Percentiles rank a stretch among this genome's conserved stretches.
These are phyloP conservation scores for Xenoacremonium recifei DNA, from an alignment of 2,329 filamentous ascomycete species.

Conservation along the genomic window DNA sequence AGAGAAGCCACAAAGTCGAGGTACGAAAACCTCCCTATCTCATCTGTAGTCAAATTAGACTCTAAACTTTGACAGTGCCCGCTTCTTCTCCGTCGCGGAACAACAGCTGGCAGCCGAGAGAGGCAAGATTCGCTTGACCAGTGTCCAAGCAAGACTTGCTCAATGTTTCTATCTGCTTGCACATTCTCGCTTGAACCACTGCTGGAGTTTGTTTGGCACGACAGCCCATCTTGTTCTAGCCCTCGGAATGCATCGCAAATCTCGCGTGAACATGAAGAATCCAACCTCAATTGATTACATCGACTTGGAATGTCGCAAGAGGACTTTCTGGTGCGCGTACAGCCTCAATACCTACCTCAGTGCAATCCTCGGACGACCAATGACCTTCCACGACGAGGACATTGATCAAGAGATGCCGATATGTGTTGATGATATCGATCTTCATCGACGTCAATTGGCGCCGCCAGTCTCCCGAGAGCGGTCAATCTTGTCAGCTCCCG, in stretches of 20 bases:
- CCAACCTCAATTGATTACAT: constrained; percentile 27
- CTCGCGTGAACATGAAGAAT: constrained; percentile 8
- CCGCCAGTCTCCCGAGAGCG: not conserved
- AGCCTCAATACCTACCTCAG: constrained; percentile 64
- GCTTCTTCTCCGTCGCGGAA: constrained; percentile 33
- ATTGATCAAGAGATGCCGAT: constrained; percentile 61
- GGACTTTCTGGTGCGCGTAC: constrained; percentile 64
- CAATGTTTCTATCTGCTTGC: constrained; percentile 45
- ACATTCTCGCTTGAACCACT: constrained; percentile 45
- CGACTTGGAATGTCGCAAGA: constrained; percentile 37
- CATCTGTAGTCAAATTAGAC: not conserved
- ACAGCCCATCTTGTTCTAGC: constrained; percentile 36
- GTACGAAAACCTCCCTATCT: not conserved
- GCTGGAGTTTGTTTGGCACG: constrained; percentile 46
- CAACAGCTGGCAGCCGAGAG: constrained; percentile 37
- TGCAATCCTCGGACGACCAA: constrained; percentile 58
- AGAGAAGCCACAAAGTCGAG: not conserved
- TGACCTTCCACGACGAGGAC: constrained; percentile 62
- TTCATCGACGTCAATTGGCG: constrained; percentile 20
- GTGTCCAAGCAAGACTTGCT: constrained; percentile 39
- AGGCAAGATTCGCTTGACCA: constrained; percentile 36
- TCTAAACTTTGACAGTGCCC: too few relatives aligned
- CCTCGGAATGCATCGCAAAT: constrained; percentile 39
- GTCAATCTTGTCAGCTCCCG: constrained; percentile 29
- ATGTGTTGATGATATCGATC: constrained; percentile 53